Conservation (phyloP, 2,329 filamentous ascomycete genomes). For the Orbilia ellipsospora region DNA sequence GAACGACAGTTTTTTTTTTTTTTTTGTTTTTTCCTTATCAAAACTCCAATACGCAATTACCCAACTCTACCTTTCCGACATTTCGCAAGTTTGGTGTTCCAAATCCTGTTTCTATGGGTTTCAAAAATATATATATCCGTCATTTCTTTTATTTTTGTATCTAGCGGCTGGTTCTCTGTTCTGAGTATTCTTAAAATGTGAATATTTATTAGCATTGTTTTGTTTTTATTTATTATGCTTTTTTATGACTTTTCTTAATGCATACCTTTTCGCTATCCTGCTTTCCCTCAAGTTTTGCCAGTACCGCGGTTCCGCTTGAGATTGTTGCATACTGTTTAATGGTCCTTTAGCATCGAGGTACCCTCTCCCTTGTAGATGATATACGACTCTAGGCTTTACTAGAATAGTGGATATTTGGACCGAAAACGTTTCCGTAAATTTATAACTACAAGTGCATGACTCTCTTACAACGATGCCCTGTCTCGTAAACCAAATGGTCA, state of each 20-base stretch:
- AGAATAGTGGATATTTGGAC: too few relatives aligned
- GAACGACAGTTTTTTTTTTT: background rate
- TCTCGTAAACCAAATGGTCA: too few relatives aligned
- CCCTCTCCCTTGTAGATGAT: too few relatives aligned
- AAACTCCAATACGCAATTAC: background rate
- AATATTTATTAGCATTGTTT: slow-evolving; percentile 19
- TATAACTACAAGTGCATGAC: too few relatives aligned
- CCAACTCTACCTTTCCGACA: background rate
- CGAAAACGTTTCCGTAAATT: too few relatives aligned
- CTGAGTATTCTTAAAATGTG: slow-evolving; percentile 26
- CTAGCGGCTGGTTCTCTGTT: slow-evolving; percentile 46
- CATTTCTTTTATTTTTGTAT: slow-evolving; percentile 32
- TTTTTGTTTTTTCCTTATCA: background rate
- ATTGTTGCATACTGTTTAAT: too few relatives aligned
- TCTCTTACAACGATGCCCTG: too few relatives aligned
- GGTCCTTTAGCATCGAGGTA: too few relatives aligned
- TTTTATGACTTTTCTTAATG: background rate
- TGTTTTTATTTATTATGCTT: slow-evolving; percentile 1
- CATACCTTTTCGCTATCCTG: background rate
- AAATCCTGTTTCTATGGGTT: slow-evolving; percentile 1
- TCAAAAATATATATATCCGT: slow-evolving; percentile 14
- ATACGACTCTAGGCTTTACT: too few relatives aligned
- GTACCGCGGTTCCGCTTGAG: too few relatives aligned
- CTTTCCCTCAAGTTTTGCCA: background rate
- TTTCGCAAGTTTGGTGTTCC: slow-evolving; percentile 13